phyloP scores from a whole-genome alignment of 2,329 filamentous ascomycete species.

The Pyrenophora seminiperda region DNA sequence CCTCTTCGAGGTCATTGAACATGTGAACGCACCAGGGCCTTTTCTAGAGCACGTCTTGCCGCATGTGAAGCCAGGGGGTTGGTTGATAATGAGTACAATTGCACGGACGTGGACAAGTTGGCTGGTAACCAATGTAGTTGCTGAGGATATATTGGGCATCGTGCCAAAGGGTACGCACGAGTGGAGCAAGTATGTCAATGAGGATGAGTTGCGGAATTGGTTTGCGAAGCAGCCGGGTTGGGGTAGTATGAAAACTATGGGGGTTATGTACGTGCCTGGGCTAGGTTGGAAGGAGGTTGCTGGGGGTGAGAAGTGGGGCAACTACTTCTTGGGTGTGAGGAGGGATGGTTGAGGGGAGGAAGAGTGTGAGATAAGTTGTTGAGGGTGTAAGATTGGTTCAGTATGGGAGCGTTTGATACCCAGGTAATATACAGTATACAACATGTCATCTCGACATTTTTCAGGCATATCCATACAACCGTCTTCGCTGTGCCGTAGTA shows the following conservation, averaged over 20 bases:
- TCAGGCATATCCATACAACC: not conserved
- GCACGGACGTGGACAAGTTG: constrained; percentile 87
- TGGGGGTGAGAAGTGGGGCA: constrained; percentile 84
- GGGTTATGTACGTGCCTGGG: constrained; percentile 88
- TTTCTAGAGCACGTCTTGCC: constrained; percentile 75
- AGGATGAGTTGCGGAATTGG: constrained; percentile 68
- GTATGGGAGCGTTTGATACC: constrained; percentile 12
- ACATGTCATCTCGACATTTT: not conserved
- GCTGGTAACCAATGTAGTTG: constrained; percentile 89
- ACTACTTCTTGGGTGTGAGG: constrained; percentile 93
- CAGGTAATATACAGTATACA: constrained; percentile 14
- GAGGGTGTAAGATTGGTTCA: constrained; percentile 1
- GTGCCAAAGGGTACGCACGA: constrained; percentile 94
- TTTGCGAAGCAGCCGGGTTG: constrained; percentile 50
- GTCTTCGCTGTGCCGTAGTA: not conserved
- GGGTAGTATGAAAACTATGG: constrained; percentile 65
- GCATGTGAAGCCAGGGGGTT: constrained; percentile 87
- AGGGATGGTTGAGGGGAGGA: constrained; percentile 58
- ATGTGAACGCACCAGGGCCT: constrained; percentile 75
- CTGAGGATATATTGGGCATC: constrained; percentile 84
- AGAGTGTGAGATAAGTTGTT: constrained; percentile 26
- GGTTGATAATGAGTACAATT: constrained; percentile 92
- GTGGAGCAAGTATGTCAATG: constrained; percentile 95
- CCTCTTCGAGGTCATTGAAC: constrained; percentile 93
- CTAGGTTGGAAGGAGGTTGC: constrained; percentile 84